A percentile compares a stretch with the other conserved stretches of the same genome.
Evolutionary conservation across 2,329 filamentous ascomycete genomes (phyloP).

Genomic region (Colletotrichum neosansevieriae): DNA sequence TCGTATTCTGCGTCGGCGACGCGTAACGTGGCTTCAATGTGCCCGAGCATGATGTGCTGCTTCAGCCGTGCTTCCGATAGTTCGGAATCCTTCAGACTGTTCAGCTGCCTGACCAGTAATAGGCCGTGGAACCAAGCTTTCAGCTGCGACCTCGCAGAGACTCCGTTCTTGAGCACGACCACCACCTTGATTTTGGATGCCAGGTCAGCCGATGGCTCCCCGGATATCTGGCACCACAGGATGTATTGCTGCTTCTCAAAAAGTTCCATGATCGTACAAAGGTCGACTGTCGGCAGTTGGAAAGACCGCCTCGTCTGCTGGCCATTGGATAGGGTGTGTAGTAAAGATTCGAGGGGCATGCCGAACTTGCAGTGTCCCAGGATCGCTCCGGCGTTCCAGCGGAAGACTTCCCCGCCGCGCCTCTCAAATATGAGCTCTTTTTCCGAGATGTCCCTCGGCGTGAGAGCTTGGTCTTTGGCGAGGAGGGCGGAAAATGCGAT

Average conservation of each 20-base stretch:
- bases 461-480: constrained; percentile 15
- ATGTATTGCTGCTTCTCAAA: constrained; percentile 26
- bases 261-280: constrained; percentile 1
- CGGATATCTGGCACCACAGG: constrained; percentile 22
- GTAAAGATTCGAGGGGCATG: constrained; percentile 9
- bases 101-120: constrained; percentile 1
- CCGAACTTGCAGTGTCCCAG: constrained; percentile 35
- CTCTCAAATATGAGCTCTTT: constrained; percentile 31
- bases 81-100: neutral
- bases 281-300: constrained; percentile 14
- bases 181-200: constrained; percentile 14
- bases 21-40: constrained; percentile 11
- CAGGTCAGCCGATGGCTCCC: neutral
- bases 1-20: constrained; percentile 23
- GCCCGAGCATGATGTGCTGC: constrained; percentile 21
- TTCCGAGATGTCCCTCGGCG: constrained; percentile 11
- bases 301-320: constrained; percentile 7
- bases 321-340: constrained; percentile 4
- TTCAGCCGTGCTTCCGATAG: constrained; percentile 3
- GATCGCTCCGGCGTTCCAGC: constrained; percentile 16
- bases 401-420: constrained; percentile 26
- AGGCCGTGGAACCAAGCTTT: constrained; percentile 36
- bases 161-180: constrained; percentile 30
- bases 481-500: constrained; percentile 31
- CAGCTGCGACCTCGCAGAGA: constrained; percentile 27